Base-by-base conservation (phyloP, 495 filamentous ascomycete genomes). In the Rhizodiscina lignyota region DNA sequence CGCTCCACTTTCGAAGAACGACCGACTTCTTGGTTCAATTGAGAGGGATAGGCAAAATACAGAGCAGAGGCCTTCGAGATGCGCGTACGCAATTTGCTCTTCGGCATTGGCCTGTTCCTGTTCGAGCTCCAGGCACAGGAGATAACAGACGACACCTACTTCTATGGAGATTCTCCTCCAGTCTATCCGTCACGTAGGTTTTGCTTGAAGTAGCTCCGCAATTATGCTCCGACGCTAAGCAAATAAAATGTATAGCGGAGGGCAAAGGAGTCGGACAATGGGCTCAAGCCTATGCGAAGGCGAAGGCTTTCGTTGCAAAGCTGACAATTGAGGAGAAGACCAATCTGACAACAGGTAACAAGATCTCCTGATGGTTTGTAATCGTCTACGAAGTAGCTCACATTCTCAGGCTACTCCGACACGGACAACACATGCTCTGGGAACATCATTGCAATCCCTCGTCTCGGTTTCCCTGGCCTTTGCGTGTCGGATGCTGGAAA, bases 401-500 rank as follows among this genome's bases (percentile, higher is more conserved):
- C n/a, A n/a, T n/a, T n/a, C n/a, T n/a, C n/a, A n/a, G n/a, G n/a
- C n/a, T n/a, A n/a, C n/a, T n/a, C n/a, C n/a, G n/a, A n/a, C n/a
- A n/a, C n/a, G n/a, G n/a, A n/a, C 19, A 28, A 4, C 3, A 30
- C 42, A 2, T 77, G 72, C 41, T 57, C 60, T 22, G 71, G 72
- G 16, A 64, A 59, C 31, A 67, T 60, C 6, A 56, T 52, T 2
- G 52, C 58, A 4, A 56, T 77, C 18, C 59, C 64, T 0, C 57
- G 74, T 5, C 56, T 79, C 3, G 51, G 48, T 1, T 79, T 72
- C 40, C 60, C 68, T 0, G 77, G 77, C 5, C 49, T 79, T 26
- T 79, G 74, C 44, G 58, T 82, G 0, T 55, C 59, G 13, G 74
- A 82, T 51, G 73, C 71, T 2, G 71, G 70, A 0, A 68, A 76